These are phyloP conservation scores for Trichoderma sp. DNA, from an alignment of 2,329 filamentous ascomycete genomes.

Conservation along the genomic window DNA sequence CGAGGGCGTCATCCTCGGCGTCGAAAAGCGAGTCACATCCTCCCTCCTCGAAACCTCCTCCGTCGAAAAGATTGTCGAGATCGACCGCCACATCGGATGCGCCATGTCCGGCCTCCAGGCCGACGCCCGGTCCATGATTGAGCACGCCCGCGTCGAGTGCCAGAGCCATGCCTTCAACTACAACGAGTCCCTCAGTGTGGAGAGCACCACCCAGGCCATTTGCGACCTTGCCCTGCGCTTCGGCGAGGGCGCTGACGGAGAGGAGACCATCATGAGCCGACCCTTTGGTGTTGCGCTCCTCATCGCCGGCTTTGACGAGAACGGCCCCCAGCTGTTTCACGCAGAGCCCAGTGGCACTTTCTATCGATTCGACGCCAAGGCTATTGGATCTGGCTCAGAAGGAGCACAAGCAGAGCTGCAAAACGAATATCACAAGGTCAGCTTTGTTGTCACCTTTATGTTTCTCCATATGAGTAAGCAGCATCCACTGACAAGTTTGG, in stretches of 20 bases:
- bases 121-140: conserved; percentile 94
- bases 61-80: conserved; percentile 99
- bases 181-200: conserved; percentile 88
- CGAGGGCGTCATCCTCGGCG: conserved; percentile 91
- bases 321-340: conserved; percentile 95
- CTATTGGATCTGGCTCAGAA: conserved; percentile 95
- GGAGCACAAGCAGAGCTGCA: conserved; percentile 97
- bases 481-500: conserved; percentile 14
- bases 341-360: conserved; percentile 97
- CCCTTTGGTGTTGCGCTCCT: conserved; percentile 95
- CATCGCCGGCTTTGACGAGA: conserved; percentile 96
- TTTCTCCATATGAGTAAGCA: too few species aligned
- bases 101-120: conserved; percentile 98
- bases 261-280: conserved; percentile 97
- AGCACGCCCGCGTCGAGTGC: conserved; percentile 95
- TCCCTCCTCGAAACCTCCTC: conserved; percentile 96
- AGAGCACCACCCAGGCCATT: conserved; percentile 98
- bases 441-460: conserved; percentile 12
- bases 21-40: conserved; percentile 98
- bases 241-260: conserved; percentile 93
- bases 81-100: conserved; percentile 97
- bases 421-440: conserved; percentile 93
- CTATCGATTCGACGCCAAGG: conserved; percentile 98
- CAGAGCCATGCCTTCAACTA: conserved; percentile 99
- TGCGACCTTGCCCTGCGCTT: conserved; percentile 95